Evolutionary conservation across 2,329 filamentous ascomycete species (phyloP), one percentile per base, ranked within the genome.

Genomic region (Claviceps sorghi): DNA sequence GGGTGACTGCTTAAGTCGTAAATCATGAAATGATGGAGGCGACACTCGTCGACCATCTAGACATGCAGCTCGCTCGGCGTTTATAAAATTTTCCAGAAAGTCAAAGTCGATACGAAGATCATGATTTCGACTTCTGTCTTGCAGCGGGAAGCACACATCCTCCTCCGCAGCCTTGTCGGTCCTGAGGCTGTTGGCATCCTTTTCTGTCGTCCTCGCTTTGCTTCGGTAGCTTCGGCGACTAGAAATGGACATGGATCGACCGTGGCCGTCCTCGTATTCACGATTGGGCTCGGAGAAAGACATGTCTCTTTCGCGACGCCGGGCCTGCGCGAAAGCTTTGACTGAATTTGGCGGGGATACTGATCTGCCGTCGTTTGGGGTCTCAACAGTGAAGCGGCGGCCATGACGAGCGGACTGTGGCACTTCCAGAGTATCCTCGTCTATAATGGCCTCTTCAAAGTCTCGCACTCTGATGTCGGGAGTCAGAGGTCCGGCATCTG

Each of bases 271-370:
- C 47, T 70, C 64, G 8, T 59, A 56, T 6, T 76, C 70, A 19
- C 64, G 62, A 52, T 64, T 65, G 52, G 67, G 62, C 56, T 77
- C 78, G 17, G 75, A 78, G 56, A 76, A 71, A 22, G 76, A 82
- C 63, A 76, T 65, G 54, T 82, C 88, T 44, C 90, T 85, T 64
- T 91, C 87, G 54, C 90, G 84, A 54, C 88, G 86, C 49, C 88
- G 84, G 52, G 88, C 87, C 62, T 93, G 87, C 19, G 93, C 93
- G 67, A 98, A 98, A 4, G 93, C 93, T 67, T 97, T 95, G 50
- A 98, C 89, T 0, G 93, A 98, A 67, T 96, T 98, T 8, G 93
- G 93, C 11, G 91, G 91, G 6, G 93, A 97, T 2, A 80, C 72
- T 1, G 87, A 88, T 52, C 88, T 78, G 48, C 78, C 80, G 22